Evolutionary conservation across 2,329 filamentous ascomycete species (phyloP).

Genomic region (Fusarium duplospermum): DNA sequence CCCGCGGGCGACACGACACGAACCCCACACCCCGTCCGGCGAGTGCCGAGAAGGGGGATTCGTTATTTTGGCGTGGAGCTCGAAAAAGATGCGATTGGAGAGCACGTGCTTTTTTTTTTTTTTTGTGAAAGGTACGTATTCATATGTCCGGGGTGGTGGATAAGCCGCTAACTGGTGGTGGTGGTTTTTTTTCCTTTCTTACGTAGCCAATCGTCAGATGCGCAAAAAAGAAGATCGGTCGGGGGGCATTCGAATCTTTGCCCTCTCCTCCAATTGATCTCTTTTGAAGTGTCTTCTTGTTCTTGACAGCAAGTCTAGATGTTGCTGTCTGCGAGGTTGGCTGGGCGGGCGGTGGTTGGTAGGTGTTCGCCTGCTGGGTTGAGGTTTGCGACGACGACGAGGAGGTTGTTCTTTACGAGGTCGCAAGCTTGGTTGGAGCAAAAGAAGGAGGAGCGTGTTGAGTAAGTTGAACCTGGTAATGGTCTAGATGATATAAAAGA

Average conservation of each 20-base stretch:
- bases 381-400: slow-evolving; percentile 19
- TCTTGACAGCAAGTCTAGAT: slow-evolving; percentile 6
- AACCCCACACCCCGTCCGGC: slow-evolving; percentile 1
- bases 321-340: slow-evolving; percentile 29
- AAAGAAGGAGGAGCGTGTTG: slow-evolving; percentile 18
- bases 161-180: not conserved
- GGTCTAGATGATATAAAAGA: not conserved
- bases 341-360: slow-evolving; percentile 18
- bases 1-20: not conserved
- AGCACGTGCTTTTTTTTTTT: not conserved
- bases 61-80: not conserved
- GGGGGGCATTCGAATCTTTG: not conserved
- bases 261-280: not conserved
- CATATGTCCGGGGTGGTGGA: not conserved
- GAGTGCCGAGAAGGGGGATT: not conserved
- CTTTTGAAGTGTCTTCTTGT: not conserved
- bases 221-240: not conserved
- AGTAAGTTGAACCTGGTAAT: not conserved
- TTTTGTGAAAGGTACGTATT: not conserved
- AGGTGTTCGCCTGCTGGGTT: slow-evolving; percentile 4
- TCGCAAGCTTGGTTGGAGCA: slow-evolving; percentile 34
- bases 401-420: slow-evolving; percentile 38
- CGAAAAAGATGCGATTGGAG: not conserved
- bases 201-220: not conserved
- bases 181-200: not conserved